Evolutionary conservation across 306 rosid genomes (phyloP).

Genomic region (Oemleria cerasiformis): DNA sequence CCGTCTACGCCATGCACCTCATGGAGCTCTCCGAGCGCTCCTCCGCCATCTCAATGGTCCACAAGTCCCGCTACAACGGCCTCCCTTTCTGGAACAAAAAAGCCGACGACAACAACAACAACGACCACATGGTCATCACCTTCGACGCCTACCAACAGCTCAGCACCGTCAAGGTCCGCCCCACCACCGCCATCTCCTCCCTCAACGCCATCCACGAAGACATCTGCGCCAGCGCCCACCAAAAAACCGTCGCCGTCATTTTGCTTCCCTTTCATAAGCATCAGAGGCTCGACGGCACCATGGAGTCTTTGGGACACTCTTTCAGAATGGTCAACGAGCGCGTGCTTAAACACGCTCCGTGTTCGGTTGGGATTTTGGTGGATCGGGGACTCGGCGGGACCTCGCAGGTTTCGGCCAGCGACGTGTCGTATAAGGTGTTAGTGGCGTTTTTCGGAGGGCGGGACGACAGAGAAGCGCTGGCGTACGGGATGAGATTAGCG

Average conservation of each 20-base stretch:
- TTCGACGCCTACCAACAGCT: conserved; percentile 60
- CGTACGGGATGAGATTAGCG: conserved; percentile 64
- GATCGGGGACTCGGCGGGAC: conserved; percentile 72
- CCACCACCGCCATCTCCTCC: conserved; percentile 68
- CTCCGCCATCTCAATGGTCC: conserved; percentile 75
- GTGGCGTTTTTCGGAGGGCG: conserved; percentile 60
- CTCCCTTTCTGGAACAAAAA: conserved; percentile 72
- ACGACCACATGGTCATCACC: conserved; percentile 57
- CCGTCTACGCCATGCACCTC: conserved; percentile 72
- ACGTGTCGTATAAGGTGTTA: conserved; percentile 35
- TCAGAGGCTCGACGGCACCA: conserved; percentile 50
- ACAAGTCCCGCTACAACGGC: conserved; percentile 65
- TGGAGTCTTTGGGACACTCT: conserved; percentile 56
- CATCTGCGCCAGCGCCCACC: conserved; percentile 64
- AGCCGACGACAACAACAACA: conserved; percentile 22
- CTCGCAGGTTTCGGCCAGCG: conserved; percentile 62
- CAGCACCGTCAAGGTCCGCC: conserved; percentile 51
- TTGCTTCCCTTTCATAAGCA: conserved; percentile 66
- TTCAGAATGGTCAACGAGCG: conserved; percentile 42
- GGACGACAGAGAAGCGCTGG: conserved; percentile 63
- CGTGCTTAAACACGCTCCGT: conserved; percentile 57
- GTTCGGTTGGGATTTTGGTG: conserved; percentile 61
- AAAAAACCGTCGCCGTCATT: conserved; percentile 51
- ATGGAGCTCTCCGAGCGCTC: conserved; percentile 79
- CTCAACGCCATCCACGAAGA: conserved; percentile 56